phyloP scores from a whole-genome alignment of 768 basidiomycete genomes.

The Tulasnella sp. region DNA sequence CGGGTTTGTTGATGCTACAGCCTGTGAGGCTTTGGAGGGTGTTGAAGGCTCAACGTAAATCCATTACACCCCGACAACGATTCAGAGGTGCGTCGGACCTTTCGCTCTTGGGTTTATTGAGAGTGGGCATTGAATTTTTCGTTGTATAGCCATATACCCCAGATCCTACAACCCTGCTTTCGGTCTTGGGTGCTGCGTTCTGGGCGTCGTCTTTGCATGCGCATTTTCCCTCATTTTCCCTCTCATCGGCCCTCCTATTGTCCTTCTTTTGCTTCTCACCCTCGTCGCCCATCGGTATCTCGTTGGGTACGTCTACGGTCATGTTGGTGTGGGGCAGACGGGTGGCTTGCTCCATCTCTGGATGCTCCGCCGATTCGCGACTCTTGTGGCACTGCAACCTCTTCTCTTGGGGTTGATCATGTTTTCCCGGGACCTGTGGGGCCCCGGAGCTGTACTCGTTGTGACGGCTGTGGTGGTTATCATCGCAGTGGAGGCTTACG shows the following conservation, averaged over 20 bases:
- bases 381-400: slow-evolving; percentile 60
- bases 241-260: slow-evolving; percentile 56
- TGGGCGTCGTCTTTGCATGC: slow-evolving; percentile 60
- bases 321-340: slow-evolving; percentile 53
- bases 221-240: slow-evolving; percentile 67
- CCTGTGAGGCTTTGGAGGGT: slow-evolving; percentile 50
- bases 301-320: slow-evolving; percentile 63
- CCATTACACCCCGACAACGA: slow-evolving; percentile 62
- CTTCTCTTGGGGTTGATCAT: slow-evolving; percentile 62
- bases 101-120: neutral
- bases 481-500: slow-evolving; percentile 49
- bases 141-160: slow-evolving; percentile 50
- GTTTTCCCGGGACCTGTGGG: slow-evolving; percentile 54
- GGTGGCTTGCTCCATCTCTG: slow-evolving; percentile 65
- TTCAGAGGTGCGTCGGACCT: slow-evolving; percentile 48
- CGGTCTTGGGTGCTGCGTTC: slow-evolving; percentile 49
- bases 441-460: slow-evolving; percentile 52
- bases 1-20: slow-evolving; percentile 62
- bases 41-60: slow-evolving; percentile 41
- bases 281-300: slow-evolving; percentile 71
- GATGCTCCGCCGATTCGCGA: slow-evolving; percentile 59
- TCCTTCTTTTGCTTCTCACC: slow-evolving; percentile 50
- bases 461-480: slow-evolving; percentile 44
- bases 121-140: neutral
- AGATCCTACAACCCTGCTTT: slow-evolving; percentile 56